Conservation (phyloP, 2,329 filamentous ascomycete species). For the Metarhizium anisopliae region DNA sequence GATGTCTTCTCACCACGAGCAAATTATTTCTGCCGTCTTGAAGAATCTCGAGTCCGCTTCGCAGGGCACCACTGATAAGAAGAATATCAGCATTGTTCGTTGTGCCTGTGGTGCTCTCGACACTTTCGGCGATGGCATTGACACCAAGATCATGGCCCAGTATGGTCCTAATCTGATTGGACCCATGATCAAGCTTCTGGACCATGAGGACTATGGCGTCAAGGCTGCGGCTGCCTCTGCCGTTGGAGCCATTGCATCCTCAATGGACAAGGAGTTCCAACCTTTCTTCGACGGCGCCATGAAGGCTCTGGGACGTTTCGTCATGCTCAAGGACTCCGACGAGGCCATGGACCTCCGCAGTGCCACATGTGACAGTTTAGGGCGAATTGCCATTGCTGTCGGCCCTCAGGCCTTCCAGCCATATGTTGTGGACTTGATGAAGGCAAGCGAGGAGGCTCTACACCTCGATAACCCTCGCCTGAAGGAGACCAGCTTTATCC, state of each 20-base stretch:
- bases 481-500: slow-evolving; percentile 92
- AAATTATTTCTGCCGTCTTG: slow-evolving; percentile 74
- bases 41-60: slow-evolving; percentile 81
- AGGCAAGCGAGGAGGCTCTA: slow-evolving; percentile 83
- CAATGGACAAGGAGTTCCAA: slow-evolving; percentile 72
- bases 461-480: slow-evolving; percentile 82
- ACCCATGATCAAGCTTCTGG: slow-evolving; percentile 74
- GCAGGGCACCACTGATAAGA: slow-evolving; percentile 59
- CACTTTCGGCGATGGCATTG: slow-evolving; percentile 82
- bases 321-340: slow-evolving; percentile 77
- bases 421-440: slow-evolving; percentile 85
- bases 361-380: slow-evolving; percentile 85
- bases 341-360: slow-evolving; percentile 86
- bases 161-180: slow-evolving; percentile 79
- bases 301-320: slow-evolving; percentile 76
- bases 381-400: slow-evolving; percentile 83
- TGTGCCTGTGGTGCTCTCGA: slow-evolving; percentile 86
- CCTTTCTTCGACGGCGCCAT: slow-evolving; percentile 92
- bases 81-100: slow-evolving; percentile 78
- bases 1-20: slow-evolving; percentile 74
- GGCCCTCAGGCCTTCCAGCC: slow-evolving; percentile 80
- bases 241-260: slow-evolving; percentile 81
- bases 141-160: slow-evolving; percentile 62
- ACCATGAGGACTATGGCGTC: slow-evolving; percentile 78
- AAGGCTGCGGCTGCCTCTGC: slow-evolving; percentile 85